These are phyloP conservation scores for Trifolium subterraneum DNA, from an alignment of 306 rosid species.

Conservation along the genomic window DNA sequence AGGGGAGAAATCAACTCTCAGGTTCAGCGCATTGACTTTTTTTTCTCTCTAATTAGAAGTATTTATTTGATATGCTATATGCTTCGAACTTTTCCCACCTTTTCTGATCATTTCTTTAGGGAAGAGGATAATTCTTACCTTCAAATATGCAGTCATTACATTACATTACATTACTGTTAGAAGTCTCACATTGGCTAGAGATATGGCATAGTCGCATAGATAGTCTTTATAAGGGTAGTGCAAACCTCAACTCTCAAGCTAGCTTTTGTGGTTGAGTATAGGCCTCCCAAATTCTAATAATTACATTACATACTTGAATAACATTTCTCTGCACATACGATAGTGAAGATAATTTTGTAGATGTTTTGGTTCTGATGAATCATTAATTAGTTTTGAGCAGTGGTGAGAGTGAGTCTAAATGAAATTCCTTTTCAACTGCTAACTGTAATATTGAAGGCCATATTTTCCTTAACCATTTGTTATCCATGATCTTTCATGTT, in stretches of 20 bases:
- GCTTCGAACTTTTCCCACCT: conserved; percentile 21
- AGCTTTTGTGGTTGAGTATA: no score
- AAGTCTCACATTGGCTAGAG: no score
- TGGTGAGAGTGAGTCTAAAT: conserved; percentile 8
- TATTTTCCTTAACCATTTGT: conserved; percentile 25
- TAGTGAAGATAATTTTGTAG: conserved; percentile 1
- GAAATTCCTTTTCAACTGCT: conserved; percentile 18
- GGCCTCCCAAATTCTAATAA: no score
- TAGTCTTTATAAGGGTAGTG: no score
- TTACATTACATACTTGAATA: conserved; percentile 11
- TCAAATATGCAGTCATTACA: conserved; percentile 17
- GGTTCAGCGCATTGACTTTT: conserved; percentile 56
- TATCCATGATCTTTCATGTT: not conserved
- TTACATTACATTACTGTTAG: no score
- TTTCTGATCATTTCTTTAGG: not conserved
- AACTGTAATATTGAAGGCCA: conserved; percentile 21
- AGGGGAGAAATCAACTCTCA: conserved; percentile 61
- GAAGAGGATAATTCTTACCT: conserved; percentile 8
- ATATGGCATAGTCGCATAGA: no score
- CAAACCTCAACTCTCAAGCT: no score
- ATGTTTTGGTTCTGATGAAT: conserved; percentile 22
- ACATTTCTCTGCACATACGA: not conserved
- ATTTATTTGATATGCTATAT: not conserved
- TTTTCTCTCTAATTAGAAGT: conserved; percentile 9
- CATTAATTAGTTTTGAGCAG: conserved; percentile 3